Percentiles rank a stretch among this genome's conserved stretches.
phyloP scores from a whole-genome alignment of 1,284 basidiomycete genomes.

The Bjerkandera adusta region DNA sequence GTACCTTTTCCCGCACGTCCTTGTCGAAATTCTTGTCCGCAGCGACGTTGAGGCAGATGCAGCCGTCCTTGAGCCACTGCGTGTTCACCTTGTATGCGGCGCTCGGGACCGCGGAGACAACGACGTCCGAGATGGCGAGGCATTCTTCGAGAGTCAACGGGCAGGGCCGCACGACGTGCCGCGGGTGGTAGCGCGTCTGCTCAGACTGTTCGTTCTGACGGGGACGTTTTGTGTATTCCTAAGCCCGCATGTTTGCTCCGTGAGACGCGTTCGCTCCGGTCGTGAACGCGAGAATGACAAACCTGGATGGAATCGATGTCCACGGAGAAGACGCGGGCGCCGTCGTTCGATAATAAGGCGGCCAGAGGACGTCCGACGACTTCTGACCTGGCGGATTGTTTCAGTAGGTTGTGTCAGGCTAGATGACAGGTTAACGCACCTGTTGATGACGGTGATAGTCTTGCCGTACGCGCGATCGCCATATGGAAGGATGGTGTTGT shows the following conservation, averaged over 20 bases:
- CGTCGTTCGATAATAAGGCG: slow-evolving; percentile 92
- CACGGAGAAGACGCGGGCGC: slow-evolving; percentile 91
- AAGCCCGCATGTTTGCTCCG: too few relatives aligned
- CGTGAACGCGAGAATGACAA: slow-evolving; percentile 14
- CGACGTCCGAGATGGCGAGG: slow-evolving; percentile 82
- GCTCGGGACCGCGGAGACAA: slow-evolving; percentile 88
- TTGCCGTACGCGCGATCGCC: slow-evolving; percentile 94
- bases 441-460: slow-evolving; percentile 92
- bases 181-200: slow-evolving; percentile 65
- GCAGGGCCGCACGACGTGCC: slow-evolving; percentile 78
- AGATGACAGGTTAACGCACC: slow-evolving; percentile 51
- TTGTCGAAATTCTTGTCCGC: slow-evolving; percentile 97
- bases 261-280: background rate
- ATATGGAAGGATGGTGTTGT: slow-evolving; percentile 89
- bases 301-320: slow-evolving; percentile 93
- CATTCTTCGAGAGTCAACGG: slow-evolving; percentile 72
- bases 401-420: background rate
- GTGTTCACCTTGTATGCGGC: slow-evolving; percentile 90
- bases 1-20: slow-evolving; percentile 87
- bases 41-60: slow-evolving; percentile 90
- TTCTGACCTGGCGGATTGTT: slow-evolving; percentile 65
- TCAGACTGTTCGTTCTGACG: slow-evolving; percentile 35
- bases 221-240: slow-evolving; percentile 92
- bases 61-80: slow-evolving; percentile 88
- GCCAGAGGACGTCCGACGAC: slow-evolving; percentile 95